Evolutionary conservation across 768 basidiomycete species (phyloP), one percentile per base, ranked within the genome.

Genomic region (Naematelia aurantialba): DNA sequence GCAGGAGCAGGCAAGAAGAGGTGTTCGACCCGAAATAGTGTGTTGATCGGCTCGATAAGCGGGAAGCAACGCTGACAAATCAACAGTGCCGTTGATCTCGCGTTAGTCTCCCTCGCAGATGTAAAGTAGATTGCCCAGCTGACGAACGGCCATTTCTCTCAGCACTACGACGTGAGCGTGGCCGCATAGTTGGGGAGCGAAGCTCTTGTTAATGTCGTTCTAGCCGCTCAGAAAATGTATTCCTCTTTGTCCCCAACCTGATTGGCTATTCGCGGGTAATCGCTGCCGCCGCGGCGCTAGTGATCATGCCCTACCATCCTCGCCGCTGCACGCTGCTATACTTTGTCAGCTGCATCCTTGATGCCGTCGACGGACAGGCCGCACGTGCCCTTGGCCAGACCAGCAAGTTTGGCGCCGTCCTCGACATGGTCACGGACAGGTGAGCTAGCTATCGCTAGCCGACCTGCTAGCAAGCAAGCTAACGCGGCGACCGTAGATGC

Each of bases 401-500:
- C 4, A 91, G 89, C 55, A 93, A 94, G 79, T 97, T 98, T 78
- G 96, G 96, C 22, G 92, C 91, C 2, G 94, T 98, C 45, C 79
- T 99, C 69, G 96, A 99, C 78, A 99, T 99, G 96, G 94, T 99
- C 44, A 98, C 96, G 4, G 96, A 99, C 78, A 81, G 94, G 92
- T 94, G 64, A 64, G 86, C 46, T 11, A 5, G 75, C 22, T 47
- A 25, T 45, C 45, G 14, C 12, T 21, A 22, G 19, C 14, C 22
- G 4, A 19, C 19, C 55, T 5, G 14, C 25, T 17, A 26, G 5
- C 13, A 10, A 39, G 19, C n/a, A 2, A 44, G 47, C 53, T 61
- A 48, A 61, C 30, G 2, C 11, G 5, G 53, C 31, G 4, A 48
- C 45, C 48, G n/a, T 52, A 96, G 93, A 71, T 97, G 96, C 81